phyloP scores from a whole-genome alignment of 2,329 filamentous ascomycete genomes.

The Parascedosporium putredinis region DNA sequence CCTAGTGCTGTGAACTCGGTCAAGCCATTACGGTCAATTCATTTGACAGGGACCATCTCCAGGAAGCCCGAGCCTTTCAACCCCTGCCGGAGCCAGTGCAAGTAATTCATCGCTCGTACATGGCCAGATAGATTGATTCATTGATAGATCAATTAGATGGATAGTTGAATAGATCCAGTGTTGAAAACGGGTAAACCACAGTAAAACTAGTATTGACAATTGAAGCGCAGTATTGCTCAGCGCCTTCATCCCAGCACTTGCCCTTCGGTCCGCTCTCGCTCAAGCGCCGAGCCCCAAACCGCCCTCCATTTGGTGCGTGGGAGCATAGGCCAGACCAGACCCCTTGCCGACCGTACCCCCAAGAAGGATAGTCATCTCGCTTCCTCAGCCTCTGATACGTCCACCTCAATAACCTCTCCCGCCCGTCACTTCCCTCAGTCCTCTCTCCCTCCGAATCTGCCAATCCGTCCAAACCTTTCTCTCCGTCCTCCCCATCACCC shows the following conservation, averaged over 20 bases:
- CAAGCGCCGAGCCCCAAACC: slow-evolving; percentile 1
- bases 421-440: slow-evolving; percentile 6
- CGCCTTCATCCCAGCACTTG: neutral
- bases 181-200: too few species aligned
- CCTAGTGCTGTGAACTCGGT: too few species aligned
- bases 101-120: neutral
- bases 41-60: too few species aligned
- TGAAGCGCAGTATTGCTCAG: too few species aligned
- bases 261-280: neutral
- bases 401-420: slow-evolving; percentile 1
- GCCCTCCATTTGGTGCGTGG: neutral
- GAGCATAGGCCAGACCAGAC: neutral
- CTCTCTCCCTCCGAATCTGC: neutral
- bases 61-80: too few species aligned
- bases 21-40: too few species aligned
- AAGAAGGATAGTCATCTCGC: slow-evolving; percentile 5
- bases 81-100: neutral
- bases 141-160: neutral
- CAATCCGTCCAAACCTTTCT: slow-evolving; percentile 1
- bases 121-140: neutral
- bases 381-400: slow-evolving; percentile 9
- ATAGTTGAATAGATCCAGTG: neutral
- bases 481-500: neutral
- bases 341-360: slow-evolving; percentile 6
- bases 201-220: too few species aligned